These are phyloP conservation scores for Darksidea phi DNA, from an alignment of 495 filamentous ascomycete genomes.

Conservation along the genomic window DNA sequence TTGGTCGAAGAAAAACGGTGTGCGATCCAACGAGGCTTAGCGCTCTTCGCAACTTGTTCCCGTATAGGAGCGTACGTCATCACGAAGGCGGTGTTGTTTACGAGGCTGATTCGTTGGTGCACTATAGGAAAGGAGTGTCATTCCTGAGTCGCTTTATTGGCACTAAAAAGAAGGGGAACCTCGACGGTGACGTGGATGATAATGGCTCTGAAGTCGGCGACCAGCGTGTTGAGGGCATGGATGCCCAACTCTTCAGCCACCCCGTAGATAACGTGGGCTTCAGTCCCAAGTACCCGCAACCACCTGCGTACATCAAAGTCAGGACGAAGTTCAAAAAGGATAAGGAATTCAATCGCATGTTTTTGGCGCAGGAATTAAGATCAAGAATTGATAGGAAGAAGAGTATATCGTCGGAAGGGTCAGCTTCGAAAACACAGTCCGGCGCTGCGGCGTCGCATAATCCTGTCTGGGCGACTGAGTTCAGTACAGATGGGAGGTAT, in stretches of 20 bases:
- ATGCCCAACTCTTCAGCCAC: slow-evolving; percentile 75
- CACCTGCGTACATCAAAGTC: slow-evolving; percentile 87
- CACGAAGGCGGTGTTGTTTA: slow-evolving; percentile 9
- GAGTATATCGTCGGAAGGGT: neutral
- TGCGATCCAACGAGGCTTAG: neutral
- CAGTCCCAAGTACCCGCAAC: slow-evolving; percentile 83
- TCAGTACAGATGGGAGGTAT: slow-evolving; percentile 90
- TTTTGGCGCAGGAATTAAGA: slow-evolving; percentile 84
- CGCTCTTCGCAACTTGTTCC: neutral
- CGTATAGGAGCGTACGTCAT: slow-evolving; percentile 15
- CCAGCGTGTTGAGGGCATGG: slow-evolving; percentile 68
- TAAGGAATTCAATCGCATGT: slow-evolving; percentile 80
- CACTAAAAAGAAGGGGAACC: slow-evolving; percentile 68
- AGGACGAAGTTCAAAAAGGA: slow-evolving; percentile 76
- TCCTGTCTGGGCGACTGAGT: slow-evolving; percentile 88
- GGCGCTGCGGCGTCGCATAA: slow-evolving; percentile 39
- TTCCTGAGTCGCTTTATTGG: slow-evolving; percentile 88
- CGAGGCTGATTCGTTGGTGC: slow-evolving; percentile 21
- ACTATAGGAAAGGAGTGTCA: slow-evolving; percentile 75
- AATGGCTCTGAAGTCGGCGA: slow-evolving; percentile 73
- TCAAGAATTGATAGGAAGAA: slow-evolving; percentile 33
- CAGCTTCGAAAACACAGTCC: slow-evolving; percentile 16
- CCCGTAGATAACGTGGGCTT: slow-evolving; percentile 73
- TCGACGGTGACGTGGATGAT: slow-evolving; percentile 54
- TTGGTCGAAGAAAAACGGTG: neutral